Percentiles rank a stretch among this genome's conserved stretches.
Conservation (phyloP, 768 basidiomycete species). For the Suillus variegatus region DNA sequence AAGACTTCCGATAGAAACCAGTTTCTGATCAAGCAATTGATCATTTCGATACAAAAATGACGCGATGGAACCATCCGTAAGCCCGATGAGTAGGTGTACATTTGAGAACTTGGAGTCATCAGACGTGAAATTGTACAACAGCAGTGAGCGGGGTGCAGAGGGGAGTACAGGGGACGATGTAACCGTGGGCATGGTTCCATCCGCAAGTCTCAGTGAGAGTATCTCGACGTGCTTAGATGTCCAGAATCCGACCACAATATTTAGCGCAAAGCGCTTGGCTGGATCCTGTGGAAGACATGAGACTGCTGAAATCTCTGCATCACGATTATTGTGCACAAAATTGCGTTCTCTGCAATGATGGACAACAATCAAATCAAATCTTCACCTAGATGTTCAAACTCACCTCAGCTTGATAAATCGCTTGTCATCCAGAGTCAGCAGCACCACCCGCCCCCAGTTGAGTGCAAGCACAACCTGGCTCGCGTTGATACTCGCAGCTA, state of each 20-base stretch:
- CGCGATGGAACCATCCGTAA: constrained; percentile 73
- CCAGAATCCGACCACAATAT: constrained; percentile 78
- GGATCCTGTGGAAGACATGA: constrained; percentile 61
- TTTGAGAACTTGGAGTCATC: constrained; percentile 37
- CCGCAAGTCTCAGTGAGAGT: constrained; percentile 36
- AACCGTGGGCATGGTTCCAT: constrained; percentile 21
- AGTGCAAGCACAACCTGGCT: constrained; percentile 68
- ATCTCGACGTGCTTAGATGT: constrained; percentile 63
- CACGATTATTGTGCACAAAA: constrained; percentile 22
- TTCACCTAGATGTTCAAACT: background rate
- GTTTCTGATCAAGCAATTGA: constrained; percentile 49
- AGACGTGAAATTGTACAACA: constrained; percentile 61
- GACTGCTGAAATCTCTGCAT: constrained; percentile 67
- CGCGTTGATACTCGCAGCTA: constrained; percentile 68
- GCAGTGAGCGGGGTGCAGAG: constrained; percentile 45
- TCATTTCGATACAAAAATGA: constrained; percentile 50
- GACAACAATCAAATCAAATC: background rate
- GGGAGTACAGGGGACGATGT: constrained; percentile 35
- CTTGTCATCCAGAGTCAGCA: constrained; percentile 49
- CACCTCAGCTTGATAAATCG: constrained; percentile 31
- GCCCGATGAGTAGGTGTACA: constrained; percentile 64
- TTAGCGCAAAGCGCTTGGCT: constrained; percentile 43
- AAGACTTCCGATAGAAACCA: constrained; percentile 62
- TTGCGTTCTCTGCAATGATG: constrained; percentile 16
- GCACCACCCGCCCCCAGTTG: constrained; percentile 49